Evolutionary conservation across 441 rosid genomes (phyloP).

Genomic region (Pelargonium fulgidum): DNA sequence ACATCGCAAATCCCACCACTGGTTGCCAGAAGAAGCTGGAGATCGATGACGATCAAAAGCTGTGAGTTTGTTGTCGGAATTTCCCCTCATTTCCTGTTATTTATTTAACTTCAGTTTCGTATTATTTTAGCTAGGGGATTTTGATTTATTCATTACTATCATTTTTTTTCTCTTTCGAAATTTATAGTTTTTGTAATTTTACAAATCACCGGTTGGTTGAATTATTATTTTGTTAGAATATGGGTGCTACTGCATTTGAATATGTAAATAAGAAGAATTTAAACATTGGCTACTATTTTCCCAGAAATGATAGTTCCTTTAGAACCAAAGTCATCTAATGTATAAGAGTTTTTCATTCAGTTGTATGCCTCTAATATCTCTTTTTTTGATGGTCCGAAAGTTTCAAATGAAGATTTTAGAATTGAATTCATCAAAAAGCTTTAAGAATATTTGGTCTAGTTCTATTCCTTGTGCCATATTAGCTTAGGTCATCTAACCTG

Average conservation of each 20-base stretch:
- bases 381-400: not conserved
- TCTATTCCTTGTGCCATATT: no score
- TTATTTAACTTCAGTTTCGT: not conserved
- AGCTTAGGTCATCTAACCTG: not conserved
- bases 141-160: not conserved
- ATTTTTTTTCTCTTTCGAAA: no score
- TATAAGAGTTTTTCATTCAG: not conserved
- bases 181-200: no score
- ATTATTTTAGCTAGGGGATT: not conserved
- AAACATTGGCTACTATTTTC: not conserved
- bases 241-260: no score
- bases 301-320: not conserved
- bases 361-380: not conserved
- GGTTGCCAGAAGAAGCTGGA: conserved; percentile 58
- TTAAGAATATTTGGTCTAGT: no score
- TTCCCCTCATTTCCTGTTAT: not conserved
- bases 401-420: not conserved
- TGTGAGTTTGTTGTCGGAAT: conserved; percentile 27
- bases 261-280: no score
- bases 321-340: not conserved
- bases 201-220: no score
- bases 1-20: conserved; percentile 56
- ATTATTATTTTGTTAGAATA: no score
- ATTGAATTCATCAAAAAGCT: no score
- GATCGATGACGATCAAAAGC: conserved; percentile 56